A percentile compares a stretch with the other conserved stretches of the same genome.
Conservation (phyloP, 164 flowering plant genomes). For the Protea cynaroides region DNA sequence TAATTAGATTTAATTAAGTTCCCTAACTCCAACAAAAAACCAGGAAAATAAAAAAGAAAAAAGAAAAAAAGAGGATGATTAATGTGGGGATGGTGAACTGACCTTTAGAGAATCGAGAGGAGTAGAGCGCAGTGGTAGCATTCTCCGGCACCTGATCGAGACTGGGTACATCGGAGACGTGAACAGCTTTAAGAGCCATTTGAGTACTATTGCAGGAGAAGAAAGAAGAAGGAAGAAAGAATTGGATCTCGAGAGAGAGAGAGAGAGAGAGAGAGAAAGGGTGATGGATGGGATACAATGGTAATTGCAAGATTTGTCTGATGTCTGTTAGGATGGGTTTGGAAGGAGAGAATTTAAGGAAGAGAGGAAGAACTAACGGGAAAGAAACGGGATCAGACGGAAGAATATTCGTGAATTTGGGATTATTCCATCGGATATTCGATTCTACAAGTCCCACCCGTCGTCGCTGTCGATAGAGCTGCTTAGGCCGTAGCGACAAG, state of each 20-base stretch:
- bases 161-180: slow-evolving; percentile 58
- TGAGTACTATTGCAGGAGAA: no score
- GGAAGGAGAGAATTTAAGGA: slow-evolving; percentile 10
- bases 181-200: slow-evolving; percentile 75
- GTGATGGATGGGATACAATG: slow-evolving; percentile 1
- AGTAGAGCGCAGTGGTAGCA: slow-evolving; percentile 19
- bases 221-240: slow-evolving; percentile 10
- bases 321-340: no score
- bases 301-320: slow-evolving; percentile 2
- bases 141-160: slow-evolving; percentile 45
- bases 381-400: slow-evolving; percentile 6
- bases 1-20: no score
- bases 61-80: not conserved
- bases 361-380: not conserved
- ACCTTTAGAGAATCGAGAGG: slow-evolving; percentile 28
- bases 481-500: no score
- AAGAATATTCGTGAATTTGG: slow-evolving; percentile 15
- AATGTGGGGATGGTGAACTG: not conserved
- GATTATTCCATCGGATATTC: not conserved
- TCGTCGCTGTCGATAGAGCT: no score
- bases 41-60: not conserved
- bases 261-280: no score
- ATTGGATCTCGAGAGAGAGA: no score
- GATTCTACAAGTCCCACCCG: no score
- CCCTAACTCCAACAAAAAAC: not conserved